These are phyloP conservation scores for Galerina sulciceps DNA, from an alignment of 768 basidiomycete genomes.

Conservation along the genomic window DNA sequence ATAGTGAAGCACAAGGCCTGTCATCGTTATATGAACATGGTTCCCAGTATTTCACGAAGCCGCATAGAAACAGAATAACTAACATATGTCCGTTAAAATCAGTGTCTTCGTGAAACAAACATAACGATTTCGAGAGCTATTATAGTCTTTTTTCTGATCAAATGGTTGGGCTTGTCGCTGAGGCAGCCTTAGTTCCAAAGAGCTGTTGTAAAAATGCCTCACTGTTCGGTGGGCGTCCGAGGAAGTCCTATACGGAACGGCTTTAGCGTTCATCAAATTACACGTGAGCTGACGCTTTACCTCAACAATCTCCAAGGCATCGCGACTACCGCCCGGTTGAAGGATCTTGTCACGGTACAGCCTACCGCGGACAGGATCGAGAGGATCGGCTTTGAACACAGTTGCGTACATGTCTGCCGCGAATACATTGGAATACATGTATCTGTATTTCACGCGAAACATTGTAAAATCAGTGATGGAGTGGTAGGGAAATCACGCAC, in stretches of 20 bases:
- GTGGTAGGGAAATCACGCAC: slow-evolving; percentile 21
- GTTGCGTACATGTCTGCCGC: slow-evolving; percentile 69
- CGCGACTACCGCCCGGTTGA: slow-evolving; percentile 44
- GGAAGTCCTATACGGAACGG: slow-evolving; percentile 59
- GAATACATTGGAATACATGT: slow-evolving; percentile 75
- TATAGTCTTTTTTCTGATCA: no score
- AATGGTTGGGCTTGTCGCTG: no score
- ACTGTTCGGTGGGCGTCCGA: slow-evolving; percentile 74
- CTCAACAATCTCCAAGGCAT: no score
- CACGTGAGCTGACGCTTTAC: no score
- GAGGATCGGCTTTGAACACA: slow-evolving; percentile 80
- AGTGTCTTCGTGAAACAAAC: no score
- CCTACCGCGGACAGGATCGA: slow-evolving; percentile 67
- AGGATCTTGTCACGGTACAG: slow-evolving; percentile 80
- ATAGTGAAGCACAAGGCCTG: no score
- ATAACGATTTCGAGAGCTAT: no score
- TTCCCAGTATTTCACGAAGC: no score
- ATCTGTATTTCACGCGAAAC: slow-evolving; percentile 31
- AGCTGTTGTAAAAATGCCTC: slow-evolving; percentile 75
- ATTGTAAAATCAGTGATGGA: neutral
- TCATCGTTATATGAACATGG: no score
- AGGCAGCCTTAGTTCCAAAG: slow-evolving; percentile 43
- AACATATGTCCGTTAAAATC: no score
- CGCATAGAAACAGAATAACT: no score
- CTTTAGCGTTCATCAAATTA: no score